Base-by-base conservation (phyloP, 352 stramenopile species). In the Phytopythium helicoides region DNA sequence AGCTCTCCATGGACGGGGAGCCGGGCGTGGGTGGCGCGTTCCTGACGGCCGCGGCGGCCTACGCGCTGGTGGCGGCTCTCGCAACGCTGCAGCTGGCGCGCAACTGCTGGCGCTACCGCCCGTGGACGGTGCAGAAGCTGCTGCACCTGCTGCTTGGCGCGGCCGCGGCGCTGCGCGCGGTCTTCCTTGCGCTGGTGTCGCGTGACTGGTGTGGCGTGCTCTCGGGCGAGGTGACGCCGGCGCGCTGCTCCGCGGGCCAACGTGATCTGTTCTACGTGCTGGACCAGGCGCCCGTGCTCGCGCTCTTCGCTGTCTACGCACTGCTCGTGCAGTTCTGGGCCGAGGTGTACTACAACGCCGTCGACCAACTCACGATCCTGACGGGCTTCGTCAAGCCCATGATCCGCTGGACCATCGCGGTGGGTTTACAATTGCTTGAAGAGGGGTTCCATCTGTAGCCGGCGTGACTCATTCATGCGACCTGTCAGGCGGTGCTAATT, bases 61-160 rank as follows among this genome's bases (percentile, higher is more conserved):
- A 93, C 34, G 77, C 77, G 36, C 42, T 90, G 6, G 74, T 93
- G 22, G 79, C 67, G n/a, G 66, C 66, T 15, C 68, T 67, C 3
- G 63, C 79, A 10, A 66, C 77, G 19, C 67, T 86, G 33, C 86
- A 95, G 56, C 58, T 95, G n/a, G 68, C 80, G 37, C 86, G 86
- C 40, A 95, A 93, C 41, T 93, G 83, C 67, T 84, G 71, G 28
- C 78, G 82, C 23, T 94, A 95, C 64, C 76, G 75, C 3, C 78
- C 81, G 3, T 94, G 83, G 83, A 95, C 83, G 6, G 76, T 91
- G 56, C 86, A 95, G 63, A 95, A 95, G 64, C 89, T 92, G 76
- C 73, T 93, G 42, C 86, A 95, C 51, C 16, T 89, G 53, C 71
- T 95, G 47, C 87, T 95, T 65, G 18, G 3, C 60, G 19, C 40